Evolutionary conservation across 2,329 filamentous ascomycete genomes (phyloP).

Genomic region (Cytospora schulzeri): DNA sequence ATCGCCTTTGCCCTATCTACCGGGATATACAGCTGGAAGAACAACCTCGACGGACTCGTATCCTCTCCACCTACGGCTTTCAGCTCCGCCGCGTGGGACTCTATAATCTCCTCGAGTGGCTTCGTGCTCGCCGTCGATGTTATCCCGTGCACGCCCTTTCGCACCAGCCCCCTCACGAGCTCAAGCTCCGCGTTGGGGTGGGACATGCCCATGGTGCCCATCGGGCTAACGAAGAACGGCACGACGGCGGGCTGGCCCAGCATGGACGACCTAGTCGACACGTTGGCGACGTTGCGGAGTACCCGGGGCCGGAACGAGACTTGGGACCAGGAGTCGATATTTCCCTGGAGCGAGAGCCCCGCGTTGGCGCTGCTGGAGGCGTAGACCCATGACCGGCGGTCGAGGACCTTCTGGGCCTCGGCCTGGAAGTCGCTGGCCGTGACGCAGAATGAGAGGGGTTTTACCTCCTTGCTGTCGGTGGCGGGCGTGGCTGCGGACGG

Average conservation of each 20-base stretch:
- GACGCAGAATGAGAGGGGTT: constrained; percentile 36
- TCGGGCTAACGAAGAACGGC: constrained; percentile 53
- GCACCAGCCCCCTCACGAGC: constrained; percentile 48
- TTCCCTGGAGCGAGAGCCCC: constrained; percentile 35
- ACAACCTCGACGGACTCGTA: constrained; percentile 28
- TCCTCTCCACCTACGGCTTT: constrained; percentile 33
- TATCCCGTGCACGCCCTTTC: constrained; percentile 48
- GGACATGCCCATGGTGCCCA: constrained; percentile 46
- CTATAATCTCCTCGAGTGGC: constrained; percentile 40
- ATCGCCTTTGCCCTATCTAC: constrained; percentile 39
- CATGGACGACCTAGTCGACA: constrained; percentile 33
- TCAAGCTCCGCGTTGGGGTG: constrained; percentile 48
- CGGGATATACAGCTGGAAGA: constrained; percentile 41
- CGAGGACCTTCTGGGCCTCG: constrained; percentile 57
- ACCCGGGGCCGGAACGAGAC: constrained; percentile 35
- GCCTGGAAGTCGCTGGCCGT: constrained; percentile 51
- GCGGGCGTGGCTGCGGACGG: constrained; percentile 3
- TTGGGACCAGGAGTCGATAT: constrained; percentile 31
- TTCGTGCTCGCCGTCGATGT: constrained; percentile 28
- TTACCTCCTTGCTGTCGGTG: constrained; percentile 26
- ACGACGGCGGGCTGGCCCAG: constrained; percentile 49
- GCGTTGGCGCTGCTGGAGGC: constrained; percentile 35
- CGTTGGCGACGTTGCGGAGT: constrained; percentile 34
- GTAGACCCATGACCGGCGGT: constrained; percentile 54
- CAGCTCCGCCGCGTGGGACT: constrained; percentile 37